A percentile compares a stretch with the other conserved stretches of the same genome.
phyloP scores from a whole-genome alignment of 2,329 filamentous ascomycete species.

The Tolypocladium guangdongense region DNA sequence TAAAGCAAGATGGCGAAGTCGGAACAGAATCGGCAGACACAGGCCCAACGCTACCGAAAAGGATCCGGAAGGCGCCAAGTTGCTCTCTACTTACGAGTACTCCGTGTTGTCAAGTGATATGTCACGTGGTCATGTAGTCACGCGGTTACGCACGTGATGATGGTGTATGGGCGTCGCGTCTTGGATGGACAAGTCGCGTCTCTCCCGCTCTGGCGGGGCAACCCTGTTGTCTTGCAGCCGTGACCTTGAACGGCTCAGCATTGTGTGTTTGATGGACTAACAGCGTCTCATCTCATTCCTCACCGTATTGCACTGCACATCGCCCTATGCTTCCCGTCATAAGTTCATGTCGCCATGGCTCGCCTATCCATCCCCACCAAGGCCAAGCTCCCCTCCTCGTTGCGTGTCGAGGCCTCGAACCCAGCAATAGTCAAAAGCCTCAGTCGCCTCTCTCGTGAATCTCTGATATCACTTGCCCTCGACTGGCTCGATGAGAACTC shows the following conservation, averaged over 20 bases:
- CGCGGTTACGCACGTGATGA: accelerated
- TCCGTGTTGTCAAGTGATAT: no score
- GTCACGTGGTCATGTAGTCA: not conserved
- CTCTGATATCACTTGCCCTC: slow-evolving; percentile 60
- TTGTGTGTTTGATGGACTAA: not conserved
- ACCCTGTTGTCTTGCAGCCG: not conserved
- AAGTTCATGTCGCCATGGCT: slow-evolving; percentile 26
- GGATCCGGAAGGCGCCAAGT: not conserved
- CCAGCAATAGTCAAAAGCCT: slow-evolving; percentile 55
- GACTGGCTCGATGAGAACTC: slow-evolving; percentile 67
- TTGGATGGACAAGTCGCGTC: not conserved
- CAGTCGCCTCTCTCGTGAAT: slow-evolving; percentile 57
- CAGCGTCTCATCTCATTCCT: not conserved
- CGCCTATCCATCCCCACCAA: slow-evolving; percentile 58
- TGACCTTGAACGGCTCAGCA: not conserved
- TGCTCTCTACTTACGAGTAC: no score
- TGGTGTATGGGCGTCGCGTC: no score
- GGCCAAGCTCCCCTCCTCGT: slow-evolving; percentile 57
- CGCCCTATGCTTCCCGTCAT: not conserved
- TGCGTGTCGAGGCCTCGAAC: slow-evolving; percentile 57
- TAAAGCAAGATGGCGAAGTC: not conserved
- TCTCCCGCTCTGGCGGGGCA: not conserved
- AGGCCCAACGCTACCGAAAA: not conserved
- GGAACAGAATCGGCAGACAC: not conserved
- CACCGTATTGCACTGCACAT: not conserved